phyloP scores from a whole-genome alignment of 2,329 filamentous ascomycete genomes.

The Acephala macrosclerotiorum region DNA sequence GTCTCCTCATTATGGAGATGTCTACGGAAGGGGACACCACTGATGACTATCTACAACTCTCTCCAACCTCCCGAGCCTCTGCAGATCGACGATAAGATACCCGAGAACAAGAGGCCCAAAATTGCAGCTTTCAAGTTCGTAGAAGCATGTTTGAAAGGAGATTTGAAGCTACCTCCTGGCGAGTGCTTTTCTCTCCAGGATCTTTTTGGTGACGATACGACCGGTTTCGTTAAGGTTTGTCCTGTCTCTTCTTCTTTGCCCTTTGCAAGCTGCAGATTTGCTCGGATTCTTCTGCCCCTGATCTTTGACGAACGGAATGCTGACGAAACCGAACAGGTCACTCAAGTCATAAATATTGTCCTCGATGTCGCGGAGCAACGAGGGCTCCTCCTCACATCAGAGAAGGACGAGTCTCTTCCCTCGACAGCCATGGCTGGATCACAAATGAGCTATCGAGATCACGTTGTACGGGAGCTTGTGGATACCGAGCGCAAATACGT shows the following conservation, averaged over 20 bases:
- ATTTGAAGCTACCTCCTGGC: slow-evolving; percentile 78
- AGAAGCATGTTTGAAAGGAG: slow-evolving; percentile 79
- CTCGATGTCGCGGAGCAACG: slow-evolving; percentile 84
- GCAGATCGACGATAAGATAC: slow-evolving; percentile 67
- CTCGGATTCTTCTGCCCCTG: not conserved
- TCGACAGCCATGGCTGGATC: slow-evolving; percentile 59
- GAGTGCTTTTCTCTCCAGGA: slow-evolving; percentile 94
- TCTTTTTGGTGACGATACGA: slow-evolving; percentile 92
- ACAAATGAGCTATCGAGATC: slow-evolving; percentile 77
- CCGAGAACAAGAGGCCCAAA: slow-evolving; percentile 81
- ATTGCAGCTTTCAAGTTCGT: slow-evolving; percentile 92
- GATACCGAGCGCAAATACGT: slow-evolving; percentile 98
- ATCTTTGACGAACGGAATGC: not conserved
- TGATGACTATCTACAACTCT: slow-evolving; percentile 89
- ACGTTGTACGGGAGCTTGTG: slow-evolving; percentile 90
- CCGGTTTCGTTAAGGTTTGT: slow-evolving; percentile 90
- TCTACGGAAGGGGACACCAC: slow-evolving; percentile 81
- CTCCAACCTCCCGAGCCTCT: slow-evolving; percentile 75
- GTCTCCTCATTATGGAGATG: slow-evolving; percentile 92
- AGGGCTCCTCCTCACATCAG: slow-evolving; percentile 72
- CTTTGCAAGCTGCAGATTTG: not conserved
- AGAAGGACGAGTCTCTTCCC: slow-evolving; percentile 59
- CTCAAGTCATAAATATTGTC: slow-evolving; percentile 89
- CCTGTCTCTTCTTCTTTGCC: not conserved
- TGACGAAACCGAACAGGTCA: slow-evolving; percentile 63